These are phyloP conservation scores for Spinacia oleracea DNA, from an alignment of 179 eudicot species.

Conservation along the genomic window DNA sequence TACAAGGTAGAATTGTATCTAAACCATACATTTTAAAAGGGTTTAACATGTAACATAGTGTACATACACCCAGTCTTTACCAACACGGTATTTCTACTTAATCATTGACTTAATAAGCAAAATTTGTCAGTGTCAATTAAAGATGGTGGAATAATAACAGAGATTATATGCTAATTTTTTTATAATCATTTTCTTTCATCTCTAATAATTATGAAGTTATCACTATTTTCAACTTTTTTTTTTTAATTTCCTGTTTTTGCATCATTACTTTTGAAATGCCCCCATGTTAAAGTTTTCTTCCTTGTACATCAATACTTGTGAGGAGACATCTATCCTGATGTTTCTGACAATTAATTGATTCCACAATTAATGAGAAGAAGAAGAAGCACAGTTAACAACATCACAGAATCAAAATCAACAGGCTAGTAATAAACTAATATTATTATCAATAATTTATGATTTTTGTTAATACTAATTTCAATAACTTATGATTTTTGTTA, in stretches of 20 bases:
- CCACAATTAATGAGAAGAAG: conserved; percentile 2
- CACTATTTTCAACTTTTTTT: background rate
- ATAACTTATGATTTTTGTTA: too few species aligned
- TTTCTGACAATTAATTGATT: conserved; percentile 18
- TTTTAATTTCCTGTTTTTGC: conserved; percentile 9
- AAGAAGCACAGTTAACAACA: background rate
- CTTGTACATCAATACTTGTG: background rate
- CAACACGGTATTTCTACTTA: conserved; percentile 17
- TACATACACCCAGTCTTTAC: too few species aligned
- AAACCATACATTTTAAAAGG: too few species aligned
- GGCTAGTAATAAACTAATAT: background rate
- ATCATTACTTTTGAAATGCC: conserved; percentile 18
- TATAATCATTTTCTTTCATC: background rate
- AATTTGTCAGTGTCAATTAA: background rate
- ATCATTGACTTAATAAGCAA: conserved; percentile 10
- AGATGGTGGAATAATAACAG: conserved; percentile 14
- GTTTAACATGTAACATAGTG: too few species aligned
- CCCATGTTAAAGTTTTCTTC: conserved; percentile 16
- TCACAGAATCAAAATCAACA: background rate
- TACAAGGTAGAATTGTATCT: too few species aligned
- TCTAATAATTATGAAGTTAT: conserved; percentile 6
- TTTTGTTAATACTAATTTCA: too few species aligned
- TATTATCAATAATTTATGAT: background rate
- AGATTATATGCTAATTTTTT: conserved; percentile 19
- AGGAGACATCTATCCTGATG: conserved; percentile 18